Percentiles rank a stretch among this genome's conserved stretches.
These are phyloP conservation scores for Xylariaceae sp. DNA, from an alignment of 2,329 filamentous ascomycete species.

Conservation along the genomic window DNA sequence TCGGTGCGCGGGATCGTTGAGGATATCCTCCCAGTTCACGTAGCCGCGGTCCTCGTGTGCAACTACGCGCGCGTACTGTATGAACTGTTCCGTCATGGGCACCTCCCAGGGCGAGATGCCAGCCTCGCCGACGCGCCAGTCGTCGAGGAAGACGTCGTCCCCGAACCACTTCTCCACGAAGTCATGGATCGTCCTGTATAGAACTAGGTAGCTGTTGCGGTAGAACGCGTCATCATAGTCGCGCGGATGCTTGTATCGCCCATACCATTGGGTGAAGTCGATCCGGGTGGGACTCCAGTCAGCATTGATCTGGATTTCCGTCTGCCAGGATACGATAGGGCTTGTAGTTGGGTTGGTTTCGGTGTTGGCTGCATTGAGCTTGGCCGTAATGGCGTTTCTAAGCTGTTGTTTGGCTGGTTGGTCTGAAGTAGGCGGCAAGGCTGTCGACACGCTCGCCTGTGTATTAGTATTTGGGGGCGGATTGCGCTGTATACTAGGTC, in stretches of 20 bases:
- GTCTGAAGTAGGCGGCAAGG: slow-evolving; percentile 27
- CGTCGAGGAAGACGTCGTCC: slow-evolving; percentile 21
- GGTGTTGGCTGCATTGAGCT: no score
- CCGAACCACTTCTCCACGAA: slow-evolving; percentile 41
- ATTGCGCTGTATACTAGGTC: not conserved
- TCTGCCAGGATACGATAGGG: slow-evolving; percentile 6
- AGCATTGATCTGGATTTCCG: not conserved
- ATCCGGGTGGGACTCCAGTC: slow-evolving; percentile 33
- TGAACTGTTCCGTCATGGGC: slow-evolving; percentile 40
- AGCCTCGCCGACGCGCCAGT: slow-evolving; percentile 5
- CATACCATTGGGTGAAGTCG: slow-evolving; percentile 31
- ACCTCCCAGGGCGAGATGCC: slow-evolving; percentile 33
- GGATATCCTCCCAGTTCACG: slow-evolving; percentile 44
- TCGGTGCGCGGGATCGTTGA: slow-evolving; percentile 39
- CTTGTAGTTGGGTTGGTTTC: not conserved
- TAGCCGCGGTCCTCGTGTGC: slow-evolving; percentile 44
- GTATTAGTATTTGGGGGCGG: not conserved
- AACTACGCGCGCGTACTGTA: slow-evolving; percentile 42
- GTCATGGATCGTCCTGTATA: slow-evolving; percentile 35
- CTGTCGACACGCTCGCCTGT: no score
- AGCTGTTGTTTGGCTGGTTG: slow-evolving; percentile 24
- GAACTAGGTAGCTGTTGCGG: slow-evolving; percentile 31
- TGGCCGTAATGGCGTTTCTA: not conserved
- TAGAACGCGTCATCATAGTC: slow-evolving; percentile 37
- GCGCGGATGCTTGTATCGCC: slow-evolving; percentile 22